Evolutionary conservation across 352 stramenopile species (phyloP), one percentile per base, ranked within the genome.

Genomic region (Phytophthora litchii): DNA sequence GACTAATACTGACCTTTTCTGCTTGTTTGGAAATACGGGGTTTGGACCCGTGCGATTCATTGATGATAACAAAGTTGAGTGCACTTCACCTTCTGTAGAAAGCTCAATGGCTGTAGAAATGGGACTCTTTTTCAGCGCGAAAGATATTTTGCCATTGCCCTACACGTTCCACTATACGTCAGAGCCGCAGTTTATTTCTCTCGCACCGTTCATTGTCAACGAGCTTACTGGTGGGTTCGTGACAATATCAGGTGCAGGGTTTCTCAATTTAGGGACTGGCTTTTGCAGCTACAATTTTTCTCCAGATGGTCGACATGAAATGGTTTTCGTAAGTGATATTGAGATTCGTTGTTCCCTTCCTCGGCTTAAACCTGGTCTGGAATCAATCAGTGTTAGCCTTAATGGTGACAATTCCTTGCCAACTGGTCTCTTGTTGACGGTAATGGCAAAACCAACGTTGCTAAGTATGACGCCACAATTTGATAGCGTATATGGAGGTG

Each of bases 131-230:
- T 73, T 79, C 23, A 36, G 54, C 34, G 6, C 13, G 1, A 38
- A 62, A 3, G 67, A 83, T 54, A 16, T 74, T 4, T 13, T 65
- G 1, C 3, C 13, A 14, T 42, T 76, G 5, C 53, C 63, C 1
- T 80, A 65, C 21, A 35, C 8, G 5, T 85, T 83, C 34, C 67
- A 64, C 12, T 85, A 83, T 37, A 44, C 38, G 3, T 23, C 21
- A 14, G 34, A 61, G 14, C 35, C 57, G 1, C 34, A 57, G 7
- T 75, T 83, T 46, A 20, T 43, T 17, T 59, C 44, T 3, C 16
- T 74, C 5, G 37, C 13, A n/a, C 72, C 72, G 29, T 20, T 27
- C 1, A 54, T 74, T 40, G 43, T 83, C 4, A 64, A 37, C 9
- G 68, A 80, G 19, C 27, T 35, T 16, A 55, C 27, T 14, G 31